Evolutionary conservation across 768 basidiomycete genomes (phyloP), one percentile per base, ranked within the genome.

Genomic region (Lactifluus subvellereus): DNA sequence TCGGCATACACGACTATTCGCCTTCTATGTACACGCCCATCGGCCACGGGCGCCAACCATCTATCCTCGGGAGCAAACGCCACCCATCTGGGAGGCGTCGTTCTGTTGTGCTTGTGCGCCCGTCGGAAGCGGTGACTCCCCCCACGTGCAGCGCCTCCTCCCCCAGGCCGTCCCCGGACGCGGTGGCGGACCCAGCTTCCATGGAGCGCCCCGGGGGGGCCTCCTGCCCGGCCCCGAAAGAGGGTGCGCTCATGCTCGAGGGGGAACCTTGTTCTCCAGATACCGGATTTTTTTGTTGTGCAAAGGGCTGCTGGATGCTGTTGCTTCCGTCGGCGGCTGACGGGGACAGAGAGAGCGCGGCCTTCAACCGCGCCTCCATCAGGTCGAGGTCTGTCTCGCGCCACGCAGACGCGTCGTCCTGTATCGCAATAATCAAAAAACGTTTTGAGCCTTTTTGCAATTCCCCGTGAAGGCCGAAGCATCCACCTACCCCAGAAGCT

Each of bases 31-130:
- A 81, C 54, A 88, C 77, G 9, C 89, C 89, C 50, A 91, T 85
- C 6, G 89, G 88, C 69, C 82, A 85, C 2, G 84, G 78, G 65
- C 75, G 78, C 89, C 89, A 90, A 42, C 72, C 72, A 16, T 74
- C 74, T 18, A 66, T 72, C 22, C 71, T 71, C 33, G 77, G 74
- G 13, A 85, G 73, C 47, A 77, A 59, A 54, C 76, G 76, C 88
- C 89, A 91, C 22, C 87, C 89, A 8, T 67, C 62, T 1, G 74
- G 71, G 7, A 75, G 52, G 27, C 59, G 55, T 3, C 38, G 37
- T 6, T 27, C 47, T 11, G 11, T 27, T 27, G 47, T 22, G 27
- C 10, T 27, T 27, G 47, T 22, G 27, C 10, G 4, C 6, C 22
- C 47, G 11, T 47, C n/a, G 20, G 11, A 9, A 47, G 45, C 20